Evolutionary conservation across 805 yeast genomes (phyloP).

Genomic region (Teunomyces funiuensis): DNA sequence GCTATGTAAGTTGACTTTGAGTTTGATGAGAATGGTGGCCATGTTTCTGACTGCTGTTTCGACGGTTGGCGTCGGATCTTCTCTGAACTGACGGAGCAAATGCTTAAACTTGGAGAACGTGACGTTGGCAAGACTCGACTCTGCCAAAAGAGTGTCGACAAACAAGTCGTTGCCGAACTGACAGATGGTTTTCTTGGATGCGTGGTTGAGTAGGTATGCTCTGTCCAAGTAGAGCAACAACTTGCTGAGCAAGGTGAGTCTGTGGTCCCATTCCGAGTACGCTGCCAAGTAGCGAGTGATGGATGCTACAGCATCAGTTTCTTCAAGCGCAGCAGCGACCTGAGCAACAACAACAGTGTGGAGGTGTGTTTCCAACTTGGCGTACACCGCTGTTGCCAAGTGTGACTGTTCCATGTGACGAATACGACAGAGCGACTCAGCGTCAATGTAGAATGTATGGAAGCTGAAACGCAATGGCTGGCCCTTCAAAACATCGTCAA

Average conservation of each 20-base stretch:
- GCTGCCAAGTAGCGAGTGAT: slow-evolving; percentile 2
- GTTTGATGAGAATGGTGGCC: slow-evolving; percentile 19
- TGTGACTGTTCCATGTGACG: slow-evolving; percentile 34
- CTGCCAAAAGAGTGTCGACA: slow-evolving; percentile 14
- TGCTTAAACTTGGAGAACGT: slow-evolving; percentile 13
- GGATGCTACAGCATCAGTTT: slow-evolving; percentile 2
- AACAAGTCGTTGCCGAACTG: slow-evolving; percentile 25
- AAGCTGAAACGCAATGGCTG: slow-evolving; percentile 18
- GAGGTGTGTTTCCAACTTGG: slow-evolving; percentile 19
- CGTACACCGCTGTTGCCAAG: slow-evolving; percentile 20
- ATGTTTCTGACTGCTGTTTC: slow-evolving; percentile 11
- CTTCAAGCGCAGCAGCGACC: slow-evolving; percentile 6
- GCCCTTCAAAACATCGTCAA: slow-evolving; percentile 21
- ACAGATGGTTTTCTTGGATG: slow-evolving; percentile 24
- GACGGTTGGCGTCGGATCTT: slow-evolving; percentile 3
- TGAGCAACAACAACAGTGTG: not conserved
- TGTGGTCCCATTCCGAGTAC: slow-evolving; percentile 24
- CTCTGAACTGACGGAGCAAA: slow-evolving; percentile 11
- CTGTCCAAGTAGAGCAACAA: slow-evolving; percentile 38
- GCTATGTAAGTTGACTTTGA: slow-evolving; percentile 15
- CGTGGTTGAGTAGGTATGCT: slow-evolving; percentile 33
- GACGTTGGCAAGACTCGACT: not conserved
- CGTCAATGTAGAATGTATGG: slow-evolving; percentile 24
- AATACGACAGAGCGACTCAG: slow-evolving; percentile 32
- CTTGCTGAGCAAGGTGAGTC: slow-evolving; percentile 24